These are phyloP conservation scores for Cucumis sativus DNA, from an alignment of 306 rosid genomes.

Conservation along the genomic window Cucumber_9930_V3 NC_026660.2:4302001-4302500, in stretches of 20 bases:
- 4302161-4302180: neutral
- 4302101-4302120: neutral
- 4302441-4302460: neutral
- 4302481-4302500: neutral
- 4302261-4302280: neutral
- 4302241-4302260: neutral
- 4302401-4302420: neutral
- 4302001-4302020: neutral
- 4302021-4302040: neutral
- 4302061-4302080: neutral
- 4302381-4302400: neutral
- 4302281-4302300: neutral
- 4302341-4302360: neutral
- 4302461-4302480: neutral
- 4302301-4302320: neutral
- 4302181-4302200: neutral
- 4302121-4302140: neutral
- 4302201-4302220: neutral
- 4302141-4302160: neutral
- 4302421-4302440: neutral
- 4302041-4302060: neutral
- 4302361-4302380: neutral
- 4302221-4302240: neutral
- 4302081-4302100: neutral
- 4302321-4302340: neutral